Base-by-base conservation (phyloP, 345 rosid species). In the Aquilaria malaccensis region DNA sequence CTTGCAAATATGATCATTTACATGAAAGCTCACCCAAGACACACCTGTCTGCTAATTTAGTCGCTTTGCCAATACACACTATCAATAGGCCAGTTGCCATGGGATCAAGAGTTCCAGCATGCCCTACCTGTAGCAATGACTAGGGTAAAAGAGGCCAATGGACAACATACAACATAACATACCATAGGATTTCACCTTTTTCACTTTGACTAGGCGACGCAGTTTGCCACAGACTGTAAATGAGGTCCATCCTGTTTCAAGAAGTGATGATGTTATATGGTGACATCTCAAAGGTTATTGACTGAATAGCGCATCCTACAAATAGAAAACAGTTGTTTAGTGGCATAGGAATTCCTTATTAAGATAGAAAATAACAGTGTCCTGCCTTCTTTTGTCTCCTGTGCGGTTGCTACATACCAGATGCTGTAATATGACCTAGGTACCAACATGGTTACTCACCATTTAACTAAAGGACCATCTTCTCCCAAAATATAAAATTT, bases 51-150 rank as follows among this genome's bases (percentile, higher is more conserved):
- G 82, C 99, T 68, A 88, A 68, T 71, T 94, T 94, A 15, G 96
- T 94, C 58, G 97, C 96, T 83, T 80, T 90, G 58, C 99, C 95
- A 13, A 94, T 77, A 60, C 96, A 93, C 48, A 94, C 92, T 49
- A 94, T 94, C 69, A 94, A 79, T 59, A 94, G 78, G 43, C 96
- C 99, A 60, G 97, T 86, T 72, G 99, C 97, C 97, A 90, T 88
- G 50, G 99, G 99, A 82, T 94, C 99, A 71, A 90, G 96, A 4
- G 99, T 90, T 63, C 97, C 99, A 74, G 97, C 97, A 77, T 90
- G 97, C 63, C 96, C 99, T 33, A 94, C 99, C 99, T 94, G 57
- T 15, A 69, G 33, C 32, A 50, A 54, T 46, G 37, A 9, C 45
- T 70, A 56, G 61, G 60, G 65, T 29, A 30, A 33, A 47, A 45